Percentiles rank a stretch among this genome's conserved stretches.
Conservation (phyloP, 2,329 filamentous ascomycete genomes). For the Colletotrichum truncatum region DNA sequence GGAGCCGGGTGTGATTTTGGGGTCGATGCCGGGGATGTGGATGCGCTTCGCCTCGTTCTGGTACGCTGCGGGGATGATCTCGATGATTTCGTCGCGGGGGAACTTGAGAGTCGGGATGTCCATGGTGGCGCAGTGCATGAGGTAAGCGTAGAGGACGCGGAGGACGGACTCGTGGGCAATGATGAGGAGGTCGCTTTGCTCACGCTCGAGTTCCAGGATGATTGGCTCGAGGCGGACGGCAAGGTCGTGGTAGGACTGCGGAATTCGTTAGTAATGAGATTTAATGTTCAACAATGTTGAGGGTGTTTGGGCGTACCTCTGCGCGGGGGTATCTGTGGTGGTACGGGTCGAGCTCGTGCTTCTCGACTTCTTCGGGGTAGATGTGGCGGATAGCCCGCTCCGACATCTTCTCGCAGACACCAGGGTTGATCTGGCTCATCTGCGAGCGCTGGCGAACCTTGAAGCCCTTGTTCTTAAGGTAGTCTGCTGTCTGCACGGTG, state of each 20-base stretch:
- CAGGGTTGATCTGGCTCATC: slow-evolving; percentile 97
- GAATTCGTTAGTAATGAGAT: slow-evolving; percentile 7
- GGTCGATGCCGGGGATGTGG: slow-evolving; percentile 76
- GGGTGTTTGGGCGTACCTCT: slow-evolving; percentile 75
- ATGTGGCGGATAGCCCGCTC: slow-evolving; percentile 82
- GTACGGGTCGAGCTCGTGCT: slow-evolving; percentile 94
- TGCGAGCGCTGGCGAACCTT: slow-evolving; percentile 92
- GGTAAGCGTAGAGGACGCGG: slow-evolving; percentile 93
- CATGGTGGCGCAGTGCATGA: slow-evolving; percentile 97
- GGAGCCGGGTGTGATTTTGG: slow-evolving; percentile 76
- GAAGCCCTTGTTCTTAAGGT: slow-evolving; percentile 81
- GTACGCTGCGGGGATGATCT: slow-evolving; percentile 97
- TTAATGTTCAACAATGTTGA: not conserved
- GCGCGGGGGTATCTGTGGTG: slow-evolving; percentile 96
- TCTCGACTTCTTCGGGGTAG: slow-evolving; percentile 90
- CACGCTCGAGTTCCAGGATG: slow-evolving; percentile 94
- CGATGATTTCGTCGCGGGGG: slow-evolving; percentile 96
- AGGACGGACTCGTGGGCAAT: slow-evolving; percentile 99
- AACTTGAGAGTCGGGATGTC: slow-evolving; percentile 95
- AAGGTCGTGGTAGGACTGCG: slow-evolving; percentile 93
- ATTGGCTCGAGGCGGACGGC: slow-evolving; percentile 98
- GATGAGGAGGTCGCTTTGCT: slow-evolving; percentile 97
- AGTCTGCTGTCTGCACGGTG: slow-evolving; percentile 89
- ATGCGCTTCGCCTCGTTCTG: slow-evolving; percentile 96
- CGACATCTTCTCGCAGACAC: slow-evolving; percentile 93